A percentile compares a stretch with the other conserved stretches of the same genome.
Conservation (phyloP, 208 protist genomes). For the Herpetomonas tarakana region DNA sequence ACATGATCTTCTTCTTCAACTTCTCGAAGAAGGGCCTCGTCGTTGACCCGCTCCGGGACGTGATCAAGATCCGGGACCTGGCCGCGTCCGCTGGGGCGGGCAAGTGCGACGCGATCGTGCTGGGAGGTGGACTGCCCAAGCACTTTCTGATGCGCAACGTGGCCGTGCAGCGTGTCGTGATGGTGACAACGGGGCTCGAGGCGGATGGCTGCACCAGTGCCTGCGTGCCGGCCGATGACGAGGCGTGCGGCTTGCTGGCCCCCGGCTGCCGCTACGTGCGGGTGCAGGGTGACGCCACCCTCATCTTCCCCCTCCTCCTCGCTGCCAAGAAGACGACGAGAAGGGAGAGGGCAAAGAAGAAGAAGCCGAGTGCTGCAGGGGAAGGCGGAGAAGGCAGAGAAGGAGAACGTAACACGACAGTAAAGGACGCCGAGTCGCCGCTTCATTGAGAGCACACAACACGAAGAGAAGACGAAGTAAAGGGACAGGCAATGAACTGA, state of each 20-base stretch:
- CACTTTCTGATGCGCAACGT: conserved; percentile 76
- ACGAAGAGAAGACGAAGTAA: too few relatives aligned
- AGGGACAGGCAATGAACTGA: too few relatives aligned
- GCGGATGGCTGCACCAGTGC: conserved; percentile 85
- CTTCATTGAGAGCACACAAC: too few relatives aligned
- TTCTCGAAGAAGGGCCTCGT: conserved; percentile 96
- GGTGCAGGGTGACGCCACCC: conserved; percentile 86
- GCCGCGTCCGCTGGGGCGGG: conserved; percentile 7
- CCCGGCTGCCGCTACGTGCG: conserved; percentile 56
- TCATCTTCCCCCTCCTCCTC: conserved; percentile 81
- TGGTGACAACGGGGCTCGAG: conserved; percentile 80
- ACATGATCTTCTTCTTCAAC: conserved; percentile 99
- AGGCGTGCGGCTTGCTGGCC: conserved; percentile 43
- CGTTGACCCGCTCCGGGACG: conserved; percentile 94
- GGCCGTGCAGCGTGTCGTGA: conserved; percentile 53
- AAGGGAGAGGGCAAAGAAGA: background rate
- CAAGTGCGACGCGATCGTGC: conserved; percentile 60
- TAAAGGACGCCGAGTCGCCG: too few relatives aligned
- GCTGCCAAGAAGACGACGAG: background rate
- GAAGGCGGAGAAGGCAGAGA: background rate
- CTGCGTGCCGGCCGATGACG: conserved; percentile 65
- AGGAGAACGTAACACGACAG: too few relatives aligned
- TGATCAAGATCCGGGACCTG: conserved; percentile 52
- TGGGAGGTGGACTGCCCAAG: conserved; percentile 84
- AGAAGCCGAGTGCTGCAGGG: background rate